Conservation (phyloP, 441 rosid genomes). For the Biscutella auriculata region DNA sequence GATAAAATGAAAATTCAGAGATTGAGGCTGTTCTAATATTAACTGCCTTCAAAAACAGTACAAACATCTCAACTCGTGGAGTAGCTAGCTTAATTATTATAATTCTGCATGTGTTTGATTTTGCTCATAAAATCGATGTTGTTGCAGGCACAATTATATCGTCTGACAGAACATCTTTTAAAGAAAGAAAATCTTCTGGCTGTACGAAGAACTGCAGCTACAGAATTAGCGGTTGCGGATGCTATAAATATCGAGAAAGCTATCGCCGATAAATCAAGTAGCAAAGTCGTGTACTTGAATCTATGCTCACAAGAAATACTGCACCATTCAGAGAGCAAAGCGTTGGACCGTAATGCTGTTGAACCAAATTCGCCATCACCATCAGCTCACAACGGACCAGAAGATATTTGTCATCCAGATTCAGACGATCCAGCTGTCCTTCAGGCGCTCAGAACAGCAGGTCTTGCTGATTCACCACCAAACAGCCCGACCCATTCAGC, state of each 20-base stretch:
- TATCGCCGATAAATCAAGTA: slow-evolving; percentile 73
- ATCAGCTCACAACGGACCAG: slow-evolving; percentile 20
- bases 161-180: slow-evolving; percentile 71
- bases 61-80: neutral
- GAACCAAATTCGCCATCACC: slow-evolving; percentile 33
- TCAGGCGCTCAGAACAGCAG: slow-evolving; percentile 75
- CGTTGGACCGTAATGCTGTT: slow-evolving; percentile 20
- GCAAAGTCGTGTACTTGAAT: slow-evolving; percentile 81
- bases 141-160: slow-evolving; percentile 74
- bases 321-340: slow-evolving; percentile 33
- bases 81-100: neutral
- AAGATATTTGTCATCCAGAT: slow-evolving; percentile 26
- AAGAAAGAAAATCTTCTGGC: slow-evolving; percentile 61
- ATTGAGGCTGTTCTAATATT: neutral
- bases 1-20: neutral
- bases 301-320: slow-evolving; percentile 83
- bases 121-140: slow-evolving; percentile 9
- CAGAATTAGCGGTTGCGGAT: slow-evolving; percentile 97
- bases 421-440: slow-evolving; percentile 36
- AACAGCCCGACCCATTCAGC: slow-evolving; percentile 45
- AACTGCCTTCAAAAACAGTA: neutral
- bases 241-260: slow-evolving; percentile 84
- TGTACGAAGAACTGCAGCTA: slow-evolving; percentile 69
- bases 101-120: neutral
- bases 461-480: slow-evolving; percentile 94